These are phyloP conservation scores for Fusarium brachygibbosum DNA, from an alignment of 2,329 filamentous ascomycete species.

Conservation along the genomic window DNA sequence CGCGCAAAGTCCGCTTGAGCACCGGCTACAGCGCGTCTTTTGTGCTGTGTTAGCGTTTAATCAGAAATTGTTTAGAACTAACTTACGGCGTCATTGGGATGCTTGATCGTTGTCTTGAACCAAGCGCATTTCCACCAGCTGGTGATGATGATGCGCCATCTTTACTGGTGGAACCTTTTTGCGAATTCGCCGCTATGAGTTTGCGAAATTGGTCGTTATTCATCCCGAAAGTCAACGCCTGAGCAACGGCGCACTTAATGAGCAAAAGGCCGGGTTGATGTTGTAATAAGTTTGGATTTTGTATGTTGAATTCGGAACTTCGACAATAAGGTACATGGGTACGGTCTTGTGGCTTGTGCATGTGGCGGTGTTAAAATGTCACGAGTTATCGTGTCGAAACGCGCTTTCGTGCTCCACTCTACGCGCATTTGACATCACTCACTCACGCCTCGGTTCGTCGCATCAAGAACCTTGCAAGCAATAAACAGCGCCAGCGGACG, in stretches of 20 bases:
- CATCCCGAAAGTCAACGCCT: conserved; percentile 66
- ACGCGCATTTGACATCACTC: conserved; percentile 50
- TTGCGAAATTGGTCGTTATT: conserved; percentile 96
- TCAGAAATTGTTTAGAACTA: background rate
- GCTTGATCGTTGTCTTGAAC: conserved; percentile 81
- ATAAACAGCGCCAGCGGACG: background rate
- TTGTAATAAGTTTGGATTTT: conserved; percentile 14
- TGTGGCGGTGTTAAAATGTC: conserved; percentile 46
- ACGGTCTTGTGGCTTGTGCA: conserved; percentile 35
- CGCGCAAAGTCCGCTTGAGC: conserved; percentile 79
- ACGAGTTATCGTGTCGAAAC: conserved; percentile 59
- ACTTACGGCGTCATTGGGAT: conserved; percentile 95
- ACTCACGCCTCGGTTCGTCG: background rate
- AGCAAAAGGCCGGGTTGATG: conserved; percentile 2
- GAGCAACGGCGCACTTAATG: background rate
- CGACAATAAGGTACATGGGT: conserved; percentile 16
- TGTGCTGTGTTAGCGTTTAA: conserved; percentile 42
- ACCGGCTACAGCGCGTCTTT: conserved; percentile 73
- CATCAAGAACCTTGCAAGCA: conserved; percentile 11
- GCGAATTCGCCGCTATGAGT: conserved; percentile 70
- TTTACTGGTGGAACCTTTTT: conserved; percentile 56
- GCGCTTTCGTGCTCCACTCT: conserved; percentile 53
- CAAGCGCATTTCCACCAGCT: conserved; percentile 67
- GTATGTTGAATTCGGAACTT: conserved; percentile 14
- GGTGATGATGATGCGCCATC: conserved; percentile 61